These are phyloP conservation scores for Castanospermum australe DNA, from an alignment of 306 rosid species.

Conservation along the genomic window DNA sequence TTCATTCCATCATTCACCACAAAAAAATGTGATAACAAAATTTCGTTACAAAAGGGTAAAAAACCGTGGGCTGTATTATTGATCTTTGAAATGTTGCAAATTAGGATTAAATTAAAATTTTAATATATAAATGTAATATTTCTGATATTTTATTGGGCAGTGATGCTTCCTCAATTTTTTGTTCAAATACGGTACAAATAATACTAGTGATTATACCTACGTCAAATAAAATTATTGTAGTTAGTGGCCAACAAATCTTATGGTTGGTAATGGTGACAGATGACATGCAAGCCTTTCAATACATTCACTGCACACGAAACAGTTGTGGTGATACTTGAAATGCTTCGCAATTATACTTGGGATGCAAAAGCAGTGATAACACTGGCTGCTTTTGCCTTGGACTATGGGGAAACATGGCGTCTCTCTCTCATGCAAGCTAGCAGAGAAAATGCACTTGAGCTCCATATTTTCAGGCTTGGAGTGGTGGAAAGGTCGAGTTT, in stretches of 20 bases:
- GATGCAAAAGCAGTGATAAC: constrained; percentile 57
- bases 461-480: not conserved
- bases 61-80: too few species aligned
- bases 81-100: not conserved
- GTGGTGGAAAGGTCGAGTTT: constrained; percentile 7
- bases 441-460: not conserved
- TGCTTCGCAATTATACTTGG: constrained; percentile 43
- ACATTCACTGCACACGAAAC: constrained; percentile 23
- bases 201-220: not conserved
- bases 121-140: too few species aligned
- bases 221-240: not conserved
- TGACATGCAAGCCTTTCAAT: constrained; percentile 2
- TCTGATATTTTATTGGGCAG: too few species aligned
- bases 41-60: too few species aligned
- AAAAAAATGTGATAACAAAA: too few species aligned
- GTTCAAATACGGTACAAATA: not conserved
- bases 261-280: constrained; percentile 24
- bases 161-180: not conserved
- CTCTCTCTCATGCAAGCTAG: constrained; percentile 30
- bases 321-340: constrained; percentile 38
- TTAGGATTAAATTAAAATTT: too few species aligned
- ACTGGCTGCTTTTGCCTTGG: constrained; percentile 50
- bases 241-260: constrained; percentile 38
- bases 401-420: constrained; percentile 55
- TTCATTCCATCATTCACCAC: too few species aligned